Evolutionary conservation across 2,329 filamentous ascomycete species (phyloP), one percentile per base, ranked within the genome.

Genomic region (Rhynchosporium agropyri): DNA sequence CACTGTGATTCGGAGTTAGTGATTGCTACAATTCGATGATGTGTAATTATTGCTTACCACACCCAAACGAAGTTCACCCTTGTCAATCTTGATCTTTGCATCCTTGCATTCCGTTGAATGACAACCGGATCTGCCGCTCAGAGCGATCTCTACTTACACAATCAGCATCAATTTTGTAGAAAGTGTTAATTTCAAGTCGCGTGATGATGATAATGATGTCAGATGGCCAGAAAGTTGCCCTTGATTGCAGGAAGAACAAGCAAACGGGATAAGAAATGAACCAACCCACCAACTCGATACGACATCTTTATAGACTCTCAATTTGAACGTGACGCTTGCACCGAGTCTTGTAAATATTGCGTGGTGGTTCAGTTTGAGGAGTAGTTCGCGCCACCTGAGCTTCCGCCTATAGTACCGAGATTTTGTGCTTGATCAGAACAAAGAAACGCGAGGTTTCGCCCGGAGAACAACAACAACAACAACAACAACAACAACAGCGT

Each of bases 41-140:
- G n/a, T 31, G 8, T 6, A 60, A n/a, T 40, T 26, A 31, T 10
- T 29, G 20, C 58, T 51, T 48, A 60, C 58, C 28, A 82, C 83
- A 48, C 90, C 94, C 59, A 92, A 84, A 61, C 94, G 89, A 2
- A 97, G 78, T 68, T 91, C 86, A 61, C 89, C 91, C 78, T 96
- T 96, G 31, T 72, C 69, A 72, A 96, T 91, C 78, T 96, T 97
- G 72, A 82, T 74, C 1, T 73, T 79, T 1, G 77, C 78, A 2
- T 89, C 82, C 76, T 92, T 92, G 82, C 94, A 97, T 66, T 87
- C 81, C 4, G 79, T 81, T 1, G 62, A 88, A 66, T 87, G 83
- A 79, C 93, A 98, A 57, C 79, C 84, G 59, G 93, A 91, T 63
- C 92, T 89, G 71, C 82, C 84, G 74, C 83, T 89, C 51, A 81